Base-by-base conservation (phyloP, 2,329 filamentous ascomycete genomes). In the Pyrenophora graminea region DNA sequence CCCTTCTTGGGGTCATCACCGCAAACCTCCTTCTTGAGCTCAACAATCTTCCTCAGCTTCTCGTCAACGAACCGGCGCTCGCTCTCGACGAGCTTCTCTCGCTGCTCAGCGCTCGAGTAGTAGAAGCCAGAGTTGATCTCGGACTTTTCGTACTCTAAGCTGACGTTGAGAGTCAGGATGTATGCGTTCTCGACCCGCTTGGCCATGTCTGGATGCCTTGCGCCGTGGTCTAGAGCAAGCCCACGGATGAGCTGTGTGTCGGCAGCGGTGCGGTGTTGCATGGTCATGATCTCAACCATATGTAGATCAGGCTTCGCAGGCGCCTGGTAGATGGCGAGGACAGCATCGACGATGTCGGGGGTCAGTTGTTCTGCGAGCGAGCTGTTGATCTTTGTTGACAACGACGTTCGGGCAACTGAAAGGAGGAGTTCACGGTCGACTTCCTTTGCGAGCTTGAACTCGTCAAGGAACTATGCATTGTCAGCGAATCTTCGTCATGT, bases 211-310 rank as follows among this genome's bases (percentile, higher is more conserved):
- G 94, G 94, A 77, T 99, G 94, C 70, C 94, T 85, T 10, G 94
- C 92, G 62, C 94, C 94, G 75, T 99, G 94, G 69, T 99, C 94
- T 55, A 99, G 80, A 8, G 91, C 94, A 51, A 99, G 82, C 53
- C 94, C 94, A 60, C 89, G 86, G 74, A 99, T 97, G 53, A 99
- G 85, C 76, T 96, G 91, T 50, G 94, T 99, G 75, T 99, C 94
- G 27, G 94, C 90, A 52, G 93, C 92, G 45, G 90, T 91, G 64
- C 93, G 89, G 80, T 99, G 94, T 79, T 99, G 94, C 93, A 99
- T 97, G 75, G 96, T 97, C 94, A 99, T 99, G 68, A 99, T 97
- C 78, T 99, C 94, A 62, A 99, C 84, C 94, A 99, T 99, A 80
- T 97, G 93, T 69, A 99, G 77, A 77, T 99, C 94, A 49, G 95